Conservation (phyloP, 139 green algal genomes). For the Deuterostichococcus epilithicus region DNA sequence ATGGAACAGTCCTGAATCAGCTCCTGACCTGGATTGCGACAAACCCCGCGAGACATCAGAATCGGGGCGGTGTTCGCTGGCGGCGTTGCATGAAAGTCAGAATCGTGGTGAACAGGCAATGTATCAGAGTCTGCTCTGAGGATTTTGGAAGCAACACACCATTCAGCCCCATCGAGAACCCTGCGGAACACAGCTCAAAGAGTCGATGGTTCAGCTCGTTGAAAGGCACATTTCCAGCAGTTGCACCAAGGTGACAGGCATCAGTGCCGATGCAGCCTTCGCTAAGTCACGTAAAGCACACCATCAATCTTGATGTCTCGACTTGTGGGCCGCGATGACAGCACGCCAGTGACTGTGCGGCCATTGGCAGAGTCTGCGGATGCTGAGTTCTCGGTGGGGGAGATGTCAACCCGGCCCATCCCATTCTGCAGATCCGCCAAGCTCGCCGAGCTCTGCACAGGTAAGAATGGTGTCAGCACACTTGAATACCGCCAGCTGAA, state of each 20-base stretch:
- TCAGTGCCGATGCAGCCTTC: conserved; percentile 39
- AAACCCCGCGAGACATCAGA: background rate
- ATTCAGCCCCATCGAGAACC: conserved; percentile 72
- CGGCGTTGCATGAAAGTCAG: background rate
- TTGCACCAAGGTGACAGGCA: too few relatives aligned
- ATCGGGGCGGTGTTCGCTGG: background rate
- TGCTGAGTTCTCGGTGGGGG: background rate
- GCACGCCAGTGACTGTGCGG: conserved; percentile 34
- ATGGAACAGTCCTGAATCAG: conserved; percentile 67
- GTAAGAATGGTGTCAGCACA: too few relatives aligned
- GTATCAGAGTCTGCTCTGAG: conserved; percentile 55
- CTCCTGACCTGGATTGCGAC: conserved; percentile 17
- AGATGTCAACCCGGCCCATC: background rate
- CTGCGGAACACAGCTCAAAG: too few relatives aligned
- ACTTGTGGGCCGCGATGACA: conserved; percentile 48
- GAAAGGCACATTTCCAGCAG: too few relatives aligned
- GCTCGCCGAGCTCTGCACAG: background rate
- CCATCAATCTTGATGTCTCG: conserved; percentile 47
- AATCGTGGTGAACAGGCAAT: background rate
- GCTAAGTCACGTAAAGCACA: conserved; percentile 53
- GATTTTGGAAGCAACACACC: too few relatives aligned
- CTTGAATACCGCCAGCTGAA: too few relatives aligned
- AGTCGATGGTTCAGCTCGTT: too few relatives aligned
- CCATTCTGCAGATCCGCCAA: background rate
- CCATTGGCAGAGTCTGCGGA: background rate